Percentiles rank a stretch among this genome's conserved stretches.
These are phyloP conservation scores for Apiospora saccharicola DNA, from an alignment of 2,329 filamentous ascomycete genomes.

Conservation along the genomic window DNA sequence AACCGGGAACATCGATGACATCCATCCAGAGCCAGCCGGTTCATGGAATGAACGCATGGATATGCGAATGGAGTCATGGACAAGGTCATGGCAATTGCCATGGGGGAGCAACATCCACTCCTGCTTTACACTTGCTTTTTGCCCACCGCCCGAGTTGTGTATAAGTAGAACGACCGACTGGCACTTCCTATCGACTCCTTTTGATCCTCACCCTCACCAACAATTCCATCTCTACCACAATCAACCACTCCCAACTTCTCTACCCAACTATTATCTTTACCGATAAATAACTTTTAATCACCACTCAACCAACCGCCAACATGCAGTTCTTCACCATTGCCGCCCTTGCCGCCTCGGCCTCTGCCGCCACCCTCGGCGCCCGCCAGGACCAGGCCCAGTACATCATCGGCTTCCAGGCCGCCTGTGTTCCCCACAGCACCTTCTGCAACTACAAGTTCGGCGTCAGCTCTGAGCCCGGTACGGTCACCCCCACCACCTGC, in stretches of 20 bases:
- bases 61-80: not conserved
- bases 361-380: not conserved
- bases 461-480: not conserved
- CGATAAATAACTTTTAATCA: not conserved
- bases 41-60: not conserved
- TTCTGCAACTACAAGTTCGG: slow-evolving; percentile 23
- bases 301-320: not conserved
- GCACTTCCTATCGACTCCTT: not conserved
- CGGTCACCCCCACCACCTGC: not conserved
- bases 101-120: not conserved
- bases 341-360: slow-evolving; percentile 18
- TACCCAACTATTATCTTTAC: not conserved
- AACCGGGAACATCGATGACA: not conserved
- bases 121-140: not conserved
- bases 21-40: not conserved
- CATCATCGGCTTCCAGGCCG: slow-evolving; percentile 23
- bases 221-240: not conserved
- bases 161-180: slow-evolving; percentile 3
- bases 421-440: slow-evolving; percentile 24
- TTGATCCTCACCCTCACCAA: not conserved
- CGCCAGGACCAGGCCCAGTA: slow-evolving; percentile 27
- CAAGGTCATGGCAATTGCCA: not conserved
- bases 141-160: not conserved
- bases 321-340: slow-evolving; percentile 13
- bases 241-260: not conserved